Evolutionary conservation across 805 yeast genomes (phyloP), one percentile per base, ranked within the genome.

Genomic region (Zygotorulaspora chibaensis): DNA sequence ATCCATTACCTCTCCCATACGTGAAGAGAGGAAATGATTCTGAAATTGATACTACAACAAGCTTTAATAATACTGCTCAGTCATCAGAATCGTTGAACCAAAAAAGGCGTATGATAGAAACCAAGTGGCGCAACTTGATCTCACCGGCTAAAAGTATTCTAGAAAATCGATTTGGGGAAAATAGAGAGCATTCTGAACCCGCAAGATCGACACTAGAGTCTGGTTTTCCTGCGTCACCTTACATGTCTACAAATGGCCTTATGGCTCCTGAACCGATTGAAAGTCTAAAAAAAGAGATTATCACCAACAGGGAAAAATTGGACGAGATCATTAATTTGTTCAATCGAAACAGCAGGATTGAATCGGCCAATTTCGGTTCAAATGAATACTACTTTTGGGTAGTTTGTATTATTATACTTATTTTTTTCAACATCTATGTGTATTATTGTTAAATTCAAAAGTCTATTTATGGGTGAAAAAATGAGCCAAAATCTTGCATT

Each of bases 1-100:
- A 65, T 11, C 75, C 75, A 2, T 38, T 70, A 16, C 74, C 74
- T 1, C 50, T 70, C 30, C 72, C 71, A 1, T 70, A 70, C 43
- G 36, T 61, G 13, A 46, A 53, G 2, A 29, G 45, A 6, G 33
- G 41, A 2, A 29, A 35, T 29, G 38, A 16, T 18, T 16, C 18
- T 9, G 16, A n/a, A n/a, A 31, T 7, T n/a, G 18, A 15, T n/a
- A 11, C 11, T 3, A 13, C 28, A n/a, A 8, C 16, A 16, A 37
- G 30, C n/a, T 13, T 10, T 8, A 20, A 25, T 23, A n/a, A 25
- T 17, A 10, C 34, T 10, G 31, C 23, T 17, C 45, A 30, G 8
- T 16, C 52, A 2, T 26, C 26, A 2, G 42, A 43, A 8, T 17
- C 49, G 10, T 31, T 49, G 5, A 41, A 38, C 17, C 47, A 47